Conservation (phyloP, 2,329 filamentous ascomycete species). For the Colletotrichum euphorbiae region DNA sequence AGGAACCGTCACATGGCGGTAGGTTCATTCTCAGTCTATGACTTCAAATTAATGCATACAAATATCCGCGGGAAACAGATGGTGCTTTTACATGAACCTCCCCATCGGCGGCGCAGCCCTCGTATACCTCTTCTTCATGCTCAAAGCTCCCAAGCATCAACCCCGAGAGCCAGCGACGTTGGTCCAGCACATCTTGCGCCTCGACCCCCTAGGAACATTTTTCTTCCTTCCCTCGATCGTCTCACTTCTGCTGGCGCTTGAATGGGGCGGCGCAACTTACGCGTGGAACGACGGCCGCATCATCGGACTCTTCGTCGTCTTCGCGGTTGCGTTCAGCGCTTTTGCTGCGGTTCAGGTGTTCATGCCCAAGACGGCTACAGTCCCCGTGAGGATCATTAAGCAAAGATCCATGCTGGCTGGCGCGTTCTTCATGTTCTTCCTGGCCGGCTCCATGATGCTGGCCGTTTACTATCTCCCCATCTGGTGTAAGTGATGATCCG, state of each 20-base stretch:
- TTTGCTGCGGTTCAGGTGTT: slow-evolving; percentile 65
- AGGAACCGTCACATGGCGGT: slow-evolving; percentile 60
- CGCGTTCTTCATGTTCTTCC: slow-evolving; percentile 58
- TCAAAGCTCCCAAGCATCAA: slow-evolving; percentile 54
- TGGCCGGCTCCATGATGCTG: slow-evolving; percentile 64
- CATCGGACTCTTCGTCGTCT: slow-evolving; percentile 65
- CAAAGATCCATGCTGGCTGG: slow-evolving; percentile 66
- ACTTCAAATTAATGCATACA: neutral
- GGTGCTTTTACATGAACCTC: slow-evolving; percentile 71
- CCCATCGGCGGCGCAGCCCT: slow-evolving; percentile 65
- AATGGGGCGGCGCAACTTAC: slow-evolving; percentile 70
- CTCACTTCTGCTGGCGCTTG: slow-evolving; percentile 70
- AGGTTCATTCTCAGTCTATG: slow-evolving; percentile 8
- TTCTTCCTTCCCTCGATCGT: slow-evolving; percentile 71
- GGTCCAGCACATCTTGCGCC: slow-evolving; percentile 59
- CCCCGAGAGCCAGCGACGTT: slow-evolving; percentile 47
- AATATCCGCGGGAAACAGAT: slow-evolving; percentile 44
- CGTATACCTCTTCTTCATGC: slow-evolving; percentile 61
- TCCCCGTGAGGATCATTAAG: slow-evolving; percentile 65
- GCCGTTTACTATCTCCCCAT: slow-evolving; percentile 65
- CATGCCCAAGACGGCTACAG: slow-evolving; percentile 66
- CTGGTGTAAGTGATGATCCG: slow-evolving; percentile 60
- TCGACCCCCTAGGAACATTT: slow-evolving; percentile 70
- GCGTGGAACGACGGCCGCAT: slow-evolving; percentile 65
- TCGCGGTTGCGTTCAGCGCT: slow-evolving; percentile 56